Base-by-base conservation (phyloP, 176 grass and related monocot genomes). In the Carex parvula region DNA sequence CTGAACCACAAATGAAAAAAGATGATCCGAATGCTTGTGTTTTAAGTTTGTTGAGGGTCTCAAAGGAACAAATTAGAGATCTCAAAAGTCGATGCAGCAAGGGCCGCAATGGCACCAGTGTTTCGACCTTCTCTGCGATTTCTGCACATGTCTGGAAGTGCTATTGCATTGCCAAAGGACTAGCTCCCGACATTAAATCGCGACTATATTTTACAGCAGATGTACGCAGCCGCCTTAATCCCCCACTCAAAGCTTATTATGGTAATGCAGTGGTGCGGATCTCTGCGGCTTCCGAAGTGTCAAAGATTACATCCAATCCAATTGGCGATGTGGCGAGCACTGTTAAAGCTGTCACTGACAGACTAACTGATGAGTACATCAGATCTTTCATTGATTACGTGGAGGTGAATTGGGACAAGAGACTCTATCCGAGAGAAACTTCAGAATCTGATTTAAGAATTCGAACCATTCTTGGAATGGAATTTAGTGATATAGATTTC, bases 101-200 rank as follows among this genome's bases (percentile, higher is more conserved):
- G 20, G 21, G 11, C 3, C 9, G 68, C 33, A 67, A 71, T 29
- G 5, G 0, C 12, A 72, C 32, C 1, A 72, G 9, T 14, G 18
- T 24, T 0, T 84, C 75, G 41, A 64, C 84, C 0, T 92, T 92
- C 69, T 48, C 68, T 62, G 67, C 82, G 20, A 17, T 89, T 46
- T 22, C 22, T 17, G 61, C 91, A 0, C 82, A 76, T n/a, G 60
- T 82, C 0, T 89, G 87, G 90, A 84, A 35, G 35, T 87, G 84
- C 41, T 7, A 71, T 0, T 89, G 62, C 62, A 64, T 29, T 29
- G 62, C 62, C 3, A 21, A 13, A 30, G 37, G 16, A 32, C 42
- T 89, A 1, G 4, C 26, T 1, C 52, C 77, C 3, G 35, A 55
- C 0, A 30, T 52, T 1, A 16, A 73, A 12, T 55, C 58, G 0